phyloP scores from a whole-genome alignment of 2,329 filamentous ascomycete genomes.

The Colletotrichum sp. region DNA sequence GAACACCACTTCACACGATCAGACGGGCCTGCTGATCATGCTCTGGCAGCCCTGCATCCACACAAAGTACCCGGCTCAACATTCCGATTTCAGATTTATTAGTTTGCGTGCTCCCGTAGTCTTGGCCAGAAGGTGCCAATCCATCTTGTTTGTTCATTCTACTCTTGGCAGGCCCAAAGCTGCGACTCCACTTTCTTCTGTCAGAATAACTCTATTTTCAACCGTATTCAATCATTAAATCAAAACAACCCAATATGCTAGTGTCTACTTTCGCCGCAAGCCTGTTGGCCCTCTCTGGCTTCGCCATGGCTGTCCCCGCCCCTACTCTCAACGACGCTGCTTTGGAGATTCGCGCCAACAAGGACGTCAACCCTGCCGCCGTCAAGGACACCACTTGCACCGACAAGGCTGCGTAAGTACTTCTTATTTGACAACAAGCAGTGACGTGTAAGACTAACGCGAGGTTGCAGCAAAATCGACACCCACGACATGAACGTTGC shows the following conservation, averaged over 20 bases:
- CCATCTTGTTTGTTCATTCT: not conserved
- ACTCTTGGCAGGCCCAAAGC: not conserved
- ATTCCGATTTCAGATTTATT: not conserved
- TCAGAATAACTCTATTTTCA: not conserved
- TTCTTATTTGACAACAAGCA: too few relatives aligned
- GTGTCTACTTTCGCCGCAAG: not conserved
- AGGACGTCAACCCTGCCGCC: not conserved
- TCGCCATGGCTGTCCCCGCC: not conserved
- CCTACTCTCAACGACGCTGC: not conserved
- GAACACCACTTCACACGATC: not conserved
- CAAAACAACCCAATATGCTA: not conserved
- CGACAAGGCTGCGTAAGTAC: not conserved
- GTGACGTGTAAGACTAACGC: not conserved
- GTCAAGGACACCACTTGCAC: slow-evolving; percentile 3
- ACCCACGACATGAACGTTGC: slow-evolving; percentile 55
- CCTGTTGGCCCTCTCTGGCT: not conserved
- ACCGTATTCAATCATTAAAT: not conserved
- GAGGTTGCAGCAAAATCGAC: slow-evolving; percentile 37
- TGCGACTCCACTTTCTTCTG: not conserved
- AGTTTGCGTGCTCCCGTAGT: not conserved
- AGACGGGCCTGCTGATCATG: not conserved
- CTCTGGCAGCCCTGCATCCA: not conserved
- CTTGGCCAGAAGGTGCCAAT: not conserved
- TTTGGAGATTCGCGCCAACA: not conserved
- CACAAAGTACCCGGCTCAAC: not conserved